Evolutionary conservation across 2,329 filamentous ascomycete species (phyloP).

Genomic region (Huntiella decipiens): DNA sequence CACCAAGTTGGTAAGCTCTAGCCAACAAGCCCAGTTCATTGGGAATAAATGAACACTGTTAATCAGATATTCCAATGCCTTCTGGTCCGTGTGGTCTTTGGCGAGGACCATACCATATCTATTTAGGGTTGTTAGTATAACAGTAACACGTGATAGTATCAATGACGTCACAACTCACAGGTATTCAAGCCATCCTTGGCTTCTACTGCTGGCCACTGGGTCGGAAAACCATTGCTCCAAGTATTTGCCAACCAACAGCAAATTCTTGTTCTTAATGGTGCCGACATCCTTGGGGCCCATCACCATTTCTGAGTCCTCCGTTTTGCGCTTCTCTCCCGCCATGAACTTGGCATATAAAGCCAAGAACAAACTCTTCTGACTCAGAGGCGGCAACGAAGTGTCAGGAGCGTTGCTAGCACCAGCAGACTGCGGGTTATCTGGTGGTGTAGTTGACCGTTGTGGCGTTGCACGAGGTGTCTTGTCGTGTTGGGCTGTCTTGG

Average conservation of each 20-base stretch:
- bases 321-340: slow-evolving; percentile 85
- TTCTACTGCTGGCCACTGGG: slow-evolving; percentile 39
- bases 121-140: background rate
- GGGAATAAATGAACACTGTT: slow-evolving; percentile 74
- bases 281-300: slow-evolving; percentile 83
- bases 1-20: slow-evolving; percentile 71
- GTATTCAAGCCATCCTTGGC: slow-evolving; percentile 89
- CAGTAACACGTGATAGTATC: background rate
- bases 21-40: slow-evolving; percentile 96
- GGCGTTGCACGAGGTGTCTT: background rate
- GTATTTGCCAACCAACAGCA: slow-evolving; percentile 54
- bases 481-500: slow-evolving; percentile 17
- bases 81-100: slow-evolving; percentile 74
- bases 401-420: slow-evolving; percentile 11
- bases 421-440: background rate
- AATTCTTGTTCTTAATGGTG: slow-evolving; percentile 66
- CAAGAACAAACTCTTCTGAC: slow-evolving; percentile 82
- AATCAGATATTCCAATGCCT: slow-evolving; percentile 73
- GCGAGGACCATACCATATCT: slow-evolving; percentile 76
- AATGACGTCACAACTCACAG: slow-evolving; percentile 25
- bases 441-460: background rate
- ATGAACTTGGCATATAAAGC: slow-evolving; percentile 84
- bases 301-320: slow-evolving; percentile 95
- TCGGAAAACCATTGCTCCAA: slow-evolving; percentile 67
- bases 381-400: slow-evolving; percentile 37